phyloP scores from a whole-genome alignment of 2,329 filamentous ascomycete genomes.

The Verticillium zaregamsianum region DNA sequence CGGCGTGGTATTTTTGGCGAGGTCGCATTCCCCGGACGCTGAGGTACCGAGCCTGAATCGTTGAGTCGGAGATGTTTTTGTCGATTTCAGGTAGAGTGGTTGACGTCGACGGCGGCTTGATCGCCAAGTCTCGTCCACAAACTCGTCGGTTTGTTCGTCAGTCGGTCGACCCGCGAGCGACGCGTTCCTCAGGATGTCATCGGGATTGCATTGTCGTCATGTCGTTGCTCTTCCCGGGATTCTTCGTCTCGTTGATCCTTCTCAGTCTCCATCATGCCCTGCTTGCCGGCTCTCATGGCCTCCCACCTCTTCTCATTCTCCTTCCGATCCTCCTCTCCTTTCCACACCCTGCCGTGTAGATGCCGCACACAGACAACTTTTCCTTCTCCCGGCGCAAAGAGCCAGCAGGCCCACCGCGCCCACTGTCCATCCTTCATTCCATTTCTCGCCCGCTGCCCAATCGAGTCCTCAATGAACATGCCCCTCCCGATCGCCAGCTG shows the following conservation, averaged over 20 bases:
- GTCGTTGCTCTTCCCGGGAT: not conserved
- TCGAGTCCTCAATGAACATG: slow-evolving; percentile 52
- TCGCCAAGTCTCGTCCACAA: not conserved
- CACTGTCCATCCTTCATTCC: slow-evolving; percentile 53
- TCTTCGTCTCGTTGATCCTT: not conserved
- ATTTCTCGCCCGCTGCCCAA: slow-evolving; percentile 48
- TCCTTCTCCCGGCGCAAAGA: slow-evolving; percentile 47
- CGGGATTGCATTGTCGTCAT: not conserved
- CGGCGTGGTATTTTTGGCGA: not conserved
- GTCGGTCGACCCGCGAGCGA: not conserved
- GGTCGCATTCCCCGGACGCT: not conserved
- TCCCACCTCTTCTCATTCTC: not conserved
- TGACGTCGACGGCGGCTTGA: not conserved
- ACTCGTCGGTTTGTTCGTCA: not conserved
- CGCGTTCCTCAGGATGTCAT: not conserved
- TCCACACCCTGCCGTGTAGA: slow-evolving; percentile 47
- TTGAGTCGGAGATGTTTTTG: not conserved
- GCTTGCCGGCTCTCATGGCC: not conserved
- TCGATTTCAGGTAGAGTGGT: not conserved
- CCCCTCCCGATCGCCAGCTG: slow-evolving; percentile 46
- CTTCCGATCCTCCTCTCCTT: slow-evolving; percentile 29
- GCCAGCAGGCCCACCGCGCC: slow-evolving; percentile 50
- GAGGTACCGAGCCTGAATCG: not conserved
- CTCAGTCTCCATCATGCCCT: not conserved
- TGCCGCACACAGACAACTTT: slow-evolving; percentile 42